Evolutionary conservation across 2,329 filamentous ascomycete genomes (phyloP).

Genomic region (Stachybotrys chlorohalonatus): DNA sequence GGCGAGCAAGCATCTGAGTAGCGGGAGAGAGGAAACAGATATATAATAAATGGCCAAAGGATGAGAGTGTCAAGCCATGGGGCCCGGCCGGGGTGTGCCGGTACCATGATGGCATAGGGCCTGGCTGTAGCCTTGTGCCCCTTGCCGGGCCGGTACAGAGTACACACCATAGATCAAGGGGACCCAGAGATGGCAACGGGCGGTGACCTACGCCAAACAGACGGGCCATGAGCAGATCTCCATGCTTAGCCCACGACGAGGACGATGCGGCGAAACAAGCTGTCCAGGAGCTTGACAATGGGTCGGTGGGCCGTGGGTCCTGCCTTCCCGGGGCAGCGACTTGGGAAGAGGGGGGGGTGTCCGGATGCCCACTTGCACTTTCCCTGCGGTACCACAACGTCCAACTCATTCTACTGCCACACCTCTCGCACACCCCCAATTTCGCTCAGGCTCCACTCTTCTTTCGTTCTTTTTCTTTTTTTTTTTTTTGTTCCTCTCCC

Average conservation of each 20-base stretch:
- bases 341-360: neutral
- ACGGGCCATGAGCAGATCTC: slow-evolving; percentile 1
- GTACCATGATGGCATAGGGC: neutral
- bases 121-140: neutral
- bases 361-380: neutral
- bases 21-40: neutral
- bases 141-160: neutral
- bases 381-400: neutral
- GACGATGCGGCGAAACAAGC: neutral
- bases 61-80: neutral
- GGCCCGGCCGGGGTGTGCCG: neutral
- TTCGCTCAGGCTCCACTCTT: neutral
- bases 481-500: neutral
- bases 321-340: neutral
- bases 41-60: neutral
- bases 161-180: neutral
- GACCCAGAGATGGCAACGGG: neutral
- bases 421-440: neutral
- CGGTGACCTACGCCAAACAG: slow-evolving; percentile 1
- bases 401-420: neutral
- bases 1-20: neutral
- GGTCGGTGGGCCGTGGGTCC: neutral
- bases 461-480: neutral
- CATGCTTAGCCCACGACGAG: neutral
- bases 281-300: neutral